Evolutionary conservation across 305 asterid species (phyloP).

Genomic region (Solanum hybrid): DNA sequence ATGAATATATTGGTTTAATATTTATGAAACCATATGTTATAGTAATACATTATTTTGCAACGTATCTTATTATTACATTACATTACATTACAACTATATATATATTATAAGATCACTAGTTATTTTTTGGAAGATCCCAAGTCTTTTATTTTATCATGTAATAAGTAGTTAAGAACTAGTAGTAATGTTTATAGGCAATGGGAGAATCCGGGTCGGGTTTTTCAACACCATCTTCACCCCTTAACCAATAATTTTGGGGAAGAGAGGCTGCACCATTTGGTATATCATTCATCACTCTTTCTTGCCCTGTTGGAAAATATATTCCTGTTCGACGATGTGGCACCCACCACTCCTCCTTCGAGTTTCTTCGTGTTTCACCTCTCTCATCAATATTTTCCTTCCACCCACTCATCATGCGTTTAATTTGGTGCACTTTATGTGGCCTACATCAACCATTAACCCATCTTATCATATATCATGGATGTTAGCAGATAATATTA

Average conservation of each 20-base stretch:
- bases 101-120: neutral
- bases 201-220: constrained; percentile 11
- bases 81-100: too few relatives aligned
- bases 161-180: neutral
- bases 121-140: too few relatives aligned
- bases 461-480: too few relatives aligned
- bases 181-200: neutral
- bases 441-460: neutral
- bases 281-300: constrained; percentile 48
- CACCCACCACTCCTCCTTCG: constrained; percentile 23
- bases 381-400: neutral
- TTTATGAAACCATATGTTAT: neutral
- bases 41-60: neutral
- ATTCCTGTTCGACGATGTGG: constrained; percentile 63
- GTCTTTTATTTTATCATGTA: neutral
- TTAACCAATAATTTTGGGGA: constrained; percentile 39
- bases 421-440: neutral
- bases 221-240: constrained; percentile 48
- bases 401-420: neutral
- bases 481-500: too few relatives aligned
- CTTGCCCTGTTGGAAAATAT: constrained; percentile 60
- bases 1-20: neutral
- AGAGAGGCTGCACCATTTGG: constrained; percentile 52
- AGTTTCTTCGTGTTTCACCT: neutral
- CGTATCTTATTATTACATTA: neutral